Percentiles rank a stretch among this genome's conserved stretches.
Conservation (phyloP, 2,329 filamentous ascomycete genomes). For the Cercospora sp. region DNA sequence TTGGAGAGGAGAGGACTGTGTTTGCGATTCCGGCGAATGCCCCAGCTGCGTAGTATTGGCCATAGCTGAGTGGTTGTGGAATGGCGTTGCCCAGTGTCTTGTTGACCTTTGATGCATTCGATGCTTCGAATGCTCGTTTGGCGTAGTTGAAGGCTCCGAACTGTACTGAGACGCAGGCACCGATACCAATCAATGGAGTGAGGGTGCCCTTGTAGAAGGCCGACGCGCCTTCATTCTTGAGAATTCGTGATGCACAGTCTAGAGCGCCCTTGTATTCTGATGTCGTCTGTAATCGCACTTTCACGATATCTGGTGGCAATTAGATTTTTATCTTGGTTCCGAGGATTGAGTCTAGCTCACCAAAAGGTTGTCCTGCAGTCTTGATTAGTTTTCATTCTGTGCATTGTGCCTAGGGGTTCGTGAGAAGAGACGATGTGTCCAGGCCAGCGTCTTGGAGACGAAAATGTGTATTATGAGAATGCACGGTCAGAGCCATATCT, state of each 20-base stretch:
- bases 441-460: not conserved
- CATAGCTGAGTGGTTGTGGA: constrained; percentile 63
- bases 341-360: constrained; percentile 44
- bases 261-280: constrained; percentile 77
- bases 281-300: constrained; percentile 92
- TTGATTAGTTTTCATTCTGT: constrained; percentile 6
- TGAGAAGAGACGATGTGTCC: not conserved
- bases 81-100: constrained; percentile 37
- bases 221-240: constrained; percentile 78
- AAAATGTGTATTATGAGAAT: not conserved
- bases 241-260: constrained; percentile 78
- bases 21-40: constrained; percentile 93
- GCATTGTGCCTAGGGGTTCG: no score
- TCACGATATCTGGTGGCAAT: constrained; percentile 74
- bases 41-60: constrained; percentile 85
- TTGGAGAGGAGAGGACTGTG: constrained; percentile 81
- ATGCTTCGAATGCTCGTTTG: constrained; percentile 77
- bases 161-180: constrained; percentile 93
- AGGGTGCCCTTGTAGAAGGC: constrained; percentile 99
- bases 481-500: constrained; percentile 35
- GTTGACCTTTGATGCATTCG: constrained; percentile 55
- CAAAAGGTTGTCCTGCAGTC: constrained; percentile 62
- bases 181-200: constrained; percentile 91
- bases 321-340: constrained; percentile 13
- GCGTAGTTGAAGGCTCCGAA: constrained; percentile 96